These are phyloP conservation scores for Xerocomellus amylosporus DNA, from an alignment of 768 basidiomycete genomes.

Conservation along the genomic window DNA sequence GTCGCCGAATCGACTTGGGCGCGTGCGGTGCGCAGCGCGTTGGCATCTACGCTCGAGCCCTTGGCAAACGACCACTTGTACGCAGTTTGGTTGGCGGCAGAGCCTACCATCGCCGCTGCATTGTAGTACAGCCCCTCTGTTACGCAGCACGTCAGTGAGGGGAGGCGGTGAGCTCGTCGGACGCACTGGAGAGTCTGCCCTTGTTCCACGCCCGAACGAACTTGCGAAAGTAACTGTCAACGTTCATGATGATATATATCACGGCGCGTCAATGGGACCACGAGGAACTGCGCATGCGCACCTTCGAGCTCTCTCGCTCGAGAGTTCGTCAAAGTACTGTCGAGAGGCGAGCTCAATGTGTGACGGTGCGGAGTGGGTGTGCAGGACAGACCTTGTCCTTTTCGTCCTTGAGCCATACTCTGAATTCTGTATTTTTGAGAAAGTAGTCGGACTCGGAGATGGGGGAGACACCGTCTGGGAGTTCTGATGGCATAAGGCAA, in stretches of 20 bases:
- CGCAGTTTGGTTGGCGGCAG: constrained; percentile 68
- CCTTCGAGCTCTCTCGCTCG: constrained; percentile 78
- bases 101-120: constrained; percentile 50
- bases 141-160: not conserved
- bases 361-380: not conserved
- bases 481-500: constrained; percentile 24
- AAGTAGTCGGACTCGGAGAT: constrained; percentile 89
- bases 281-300: constrained; percentile 33
- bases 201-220: constrained; percentile 91
- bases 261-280: constrained; percentile 17
- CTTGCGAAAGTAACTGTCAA: constrained; percentile 80
- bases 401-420: constrained; percentile 79
- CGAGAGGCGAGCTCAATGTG: not conserved
- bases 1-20: constrained; percentile 54
- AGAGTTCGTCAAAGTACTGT: constrained; percentile 67
- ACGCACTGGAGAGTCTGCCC: constrained; percentile 64
- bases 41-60: constrained; percentile 52
- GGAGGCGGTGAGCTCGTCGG: accelerated
- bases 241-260: not conserved
- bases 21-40: constrained; percentile 56
- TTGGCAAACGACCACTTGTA: constrained; percentile 91
- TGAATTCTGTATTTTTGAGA: constrained; percentile 82
- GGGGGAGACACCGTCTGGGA: constrained; percentile 56
- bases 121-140: constrained; percentile 59
- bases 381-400: constrained; percentile 48